Conservation (phyloP, 108 stramenopile genomes). For the Nannochloropsis salina region DNA sequence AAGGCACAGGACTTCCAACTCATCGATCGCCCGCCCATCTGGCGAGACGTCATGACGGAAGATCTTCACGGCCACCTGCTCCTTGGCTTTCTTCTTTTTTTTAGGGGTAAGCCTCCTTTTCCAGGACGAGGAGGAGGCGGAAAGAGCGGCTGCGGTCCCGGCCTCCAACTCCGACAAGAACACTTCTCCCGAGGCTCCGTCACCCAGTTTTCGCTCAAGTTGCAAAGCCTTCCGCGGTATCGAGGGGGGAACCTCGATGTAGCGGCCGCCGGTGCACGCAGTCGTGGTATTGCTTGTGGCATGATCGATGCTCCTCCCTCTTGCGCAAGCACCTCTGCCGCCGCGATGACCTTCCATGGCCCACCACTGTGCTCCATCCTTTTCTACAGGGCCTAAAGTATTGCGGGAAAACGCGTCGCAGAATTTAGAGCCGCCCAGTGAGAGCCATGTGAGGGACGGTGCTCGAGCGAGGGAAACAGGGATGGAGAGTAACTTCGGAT, state of each 20-base stretch:
- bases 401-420: background rate
- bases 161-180: conserved; percentile 14
- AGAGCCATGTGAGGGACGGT: background rate
- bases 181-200: conserved; percentile 41
- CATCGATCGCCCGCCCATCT: conserved; percentile 39
- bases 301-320: background rate
- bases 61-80: conserved; percentile 39
- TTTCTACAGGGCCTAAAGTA: background rate
- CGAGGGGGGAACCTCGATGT: background rate
- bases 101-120: background rate
- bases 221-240: background rate
- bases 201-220: conserved; percentile 27
- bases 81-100: background rate
- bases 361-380: background rate
- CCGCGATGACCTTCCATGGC: background rate
- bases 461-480: background rate
- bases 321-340: background rate
- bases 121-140: background rate
- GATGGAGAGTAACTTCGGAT: background rate
- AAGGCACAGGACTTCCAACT: conserved; percentile 33
- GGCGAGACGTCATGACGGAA: conserved; percentile 33
- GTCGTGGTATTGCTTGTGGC: background rate
- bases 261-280: no score
- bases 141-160: background rate
- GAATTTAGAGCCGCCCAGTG: background rate